Conservation (phyloP, 75 land plant species). For the Gnetum montanum region DNA sequence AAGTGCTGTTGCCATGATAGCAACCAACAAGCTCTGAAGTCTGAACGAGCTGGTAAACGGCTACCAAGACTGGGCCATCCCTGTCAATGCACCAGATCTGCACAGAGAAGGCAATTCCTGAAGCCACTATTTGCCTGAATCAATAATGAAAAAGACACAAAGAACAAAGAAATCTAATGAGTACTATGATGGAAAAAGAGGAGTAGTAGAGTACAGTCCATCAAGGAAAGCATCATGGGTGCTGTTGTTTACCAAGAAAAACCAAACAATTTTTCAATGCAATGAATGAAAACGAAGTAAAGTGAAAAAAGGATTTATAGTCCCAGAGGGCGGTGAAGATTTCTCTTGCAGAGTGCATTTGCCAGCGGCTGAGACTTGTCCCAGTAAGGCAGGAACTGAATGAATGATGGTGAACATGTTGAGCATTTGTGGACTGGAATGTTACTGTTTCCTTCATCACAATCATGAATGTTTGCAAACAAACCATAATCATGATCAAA, state of each 20-base stretch:
- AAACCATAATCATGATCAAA: too few species aligned
- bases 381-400: constrained; percentile 47
- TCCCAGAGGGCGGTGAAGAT: constrained; percentile 47
- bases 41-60: constrained; percentile 60
- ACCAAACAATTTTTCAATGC: background rate
- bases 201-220: background rate
- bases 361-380: constrained; percentile 36
- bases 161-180: background rate
- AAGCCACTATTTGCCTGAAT: constrained; percentile 52
- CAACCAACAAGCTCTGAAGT: constrained; percentile 49
- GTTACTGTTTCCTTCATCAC: too few species aligned
- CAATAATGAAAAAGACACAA: background rate
- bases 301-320: constrained; percentile 22
- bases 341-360: constrained; percentile 37
- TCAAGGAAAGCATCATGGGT: background rate
- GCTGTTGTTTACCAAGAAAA: background rate
- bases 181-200: background rate
- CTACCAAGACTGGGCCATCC: constrained; percentile 60
- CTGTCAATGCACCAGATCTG: constrained; percentile 75
- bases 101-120: constrained; percentile 45
- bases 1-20: constrained; percentile 38
- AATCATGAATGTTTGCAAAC: too few species aligned
- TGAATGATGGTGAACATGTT: constrained; percentile 49
- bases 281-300: background rate
- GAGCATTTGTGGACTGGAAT: constrained; percentile 60